Evolutionary conservation across 2,329 filamentous ascomycete genomes (phyloP), one percentile per base, ranked within the genome.

Genomic region (Paraconiothyrium brasiliense): DNA sequence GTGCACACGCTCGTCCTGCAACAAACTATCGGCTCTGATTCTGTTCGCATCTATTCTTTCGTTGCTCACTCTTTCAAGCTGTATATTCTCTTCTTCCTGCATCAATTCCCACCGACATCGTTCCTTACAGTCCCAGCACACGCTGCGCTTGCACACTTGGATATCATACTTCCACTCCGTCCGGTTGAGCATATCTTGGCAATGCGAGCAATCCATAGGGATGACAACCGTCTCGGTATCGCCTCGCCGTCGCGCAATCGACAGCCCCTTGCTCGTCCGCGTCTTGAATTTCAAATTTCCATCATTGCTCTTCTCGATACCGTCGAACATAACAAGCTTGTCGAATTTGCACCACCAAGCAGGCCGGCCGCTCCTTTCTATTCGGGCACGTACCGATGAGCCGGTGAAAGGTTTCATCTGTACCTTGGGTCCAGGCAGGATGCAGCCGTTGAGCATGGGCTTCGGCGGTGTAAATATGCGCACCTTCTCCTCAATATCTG

Each of bases 271-370:
- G 52, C 70, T 72, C 4, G 70, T 73, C 0, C 74, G 65, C 4
- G 74, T 74, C 8, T 50, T 55, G 7, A 73, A 63, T 46, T 56
- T 68, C 49, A 62, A 1, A 3, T 67, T 58, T 1, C 61, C 71
- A 22, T 66, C 43, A 2, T 54, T 64, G 7, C 44, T 14, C 3
- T 54, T 56, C 5, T 71, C 67, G 1, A 72, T 46, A 1, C 74
- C 75, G 43, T 78, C 74, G 22, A 77, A 77, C 0, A 78, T 67
- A 4, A 76, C 74, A 1, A 78, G 64, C 52, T 71, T 73, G 46
- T 78, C 75, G 37, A 71, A 65, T 49, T 76, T 76, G 55, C 75
- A 77, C 75, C 75, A 77, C 75, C 75, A 77, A 4, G 73, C 70
- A 1, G 75, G 72, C 2, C 70, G 62, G 5, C 62, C 51, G 2